Percentiles rank a stretch among this genome's conserved stretches.
Evolutionary conservation across 495 filamentous ascomycete species (phyloP).

Genomic region (Neurospora terricola): DNA sequence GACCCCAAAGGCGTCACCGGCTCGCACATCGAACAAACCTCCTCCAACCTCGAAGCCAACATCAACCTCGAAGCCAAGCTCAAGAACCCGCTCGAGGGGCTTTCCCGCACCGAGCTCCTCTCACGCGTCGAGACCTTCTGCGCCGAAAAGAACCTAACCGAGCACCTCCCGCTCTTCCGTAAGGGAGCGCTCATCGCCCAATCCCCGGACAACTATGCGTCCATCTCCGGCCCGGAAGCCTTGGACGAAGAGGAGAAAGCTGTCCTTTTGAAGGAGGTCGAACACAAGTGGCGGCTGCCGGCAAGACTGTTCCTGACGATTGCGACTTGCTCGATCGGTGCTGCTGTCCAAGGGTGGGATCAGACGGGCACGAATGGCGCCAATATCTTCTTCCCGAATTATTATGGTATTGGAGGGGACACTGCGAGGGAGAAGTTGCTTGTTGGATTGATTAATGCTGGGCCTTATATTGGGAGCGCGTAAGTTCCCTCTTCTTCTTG

Average conservation of each 20-base stretch:
- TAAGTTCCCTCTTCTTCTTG: background rate
- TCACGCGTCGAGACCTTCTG: conserved; percentile 46
- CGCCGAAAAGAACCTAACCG: conserved; percentile 36
- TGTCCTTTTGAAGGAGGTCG: conserved; percentile 44
- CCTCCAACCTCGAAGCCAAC: conserved; percentile 32
- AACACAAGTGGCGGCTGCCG: conserved; percentile 58
- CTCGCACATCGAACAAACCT: conserved; percentile 24
- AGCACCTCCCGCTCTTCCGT: conserved; percentile 40
- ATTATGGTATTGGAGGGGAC: conserved; percentile 33
- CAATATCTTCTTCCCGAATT: conserved; percentile 53
- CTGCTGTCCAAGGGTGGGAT: conserved; percentile 66
- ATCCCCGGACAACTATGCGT: conserved; percentile 43
- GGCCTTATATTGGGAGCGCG: conserved; percentile 40
- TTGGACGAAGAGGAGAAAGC: conserved; percentile 45
- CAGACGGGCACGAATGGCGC: conserved; percentile 69
- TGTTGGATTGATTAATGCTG: conserved; percentile 42
- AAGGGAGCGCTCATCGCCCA: conserved; percentile 61
- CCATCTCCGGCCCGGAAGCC: conserved; percentile 37
- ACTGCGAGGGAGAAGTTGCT: conserved; percentile 40
- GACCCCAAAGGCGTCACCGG: conserved; percentile 24
- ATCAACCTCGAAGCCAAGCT: conserved; percentile 38
- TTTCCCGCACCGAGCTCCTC: conserved; percentile 43
- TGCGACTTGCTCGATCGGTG: conserved; percentile 60
- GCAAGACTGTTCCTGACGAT: conserved; percentile 53
- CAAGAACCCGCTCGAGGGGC: conserved; percentile 48